Evolutionary conservation across 2,329 filamentous ascomycete genomes (phyloP).

Genomic region (Fusarium compactum): DNA sequence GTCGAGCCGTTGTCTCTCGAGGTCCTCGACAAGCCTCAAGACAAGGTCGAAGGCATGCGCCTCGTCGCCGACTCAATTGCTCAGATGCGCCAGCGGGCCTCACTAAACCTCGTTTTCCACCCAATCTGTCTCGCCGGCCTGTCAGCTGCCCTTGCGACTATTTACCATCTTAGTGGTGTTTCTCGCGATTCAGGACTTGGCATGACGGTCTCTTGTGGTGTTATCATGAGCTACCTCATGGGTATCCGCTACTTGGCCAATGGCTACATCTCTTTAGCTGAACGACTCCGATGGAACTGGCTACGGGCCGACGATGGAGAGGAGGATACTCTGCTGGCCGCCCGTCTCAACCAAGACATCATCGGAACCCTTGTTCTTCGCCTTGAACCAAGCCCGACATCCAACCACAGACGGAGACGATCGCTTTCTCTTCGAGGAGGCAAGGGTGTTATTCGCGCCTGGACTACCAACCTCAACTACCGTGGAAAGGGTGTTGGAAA

Average conservation of each 20-base stretch:
- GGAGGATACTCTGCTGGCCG: conserved; percentile 72
- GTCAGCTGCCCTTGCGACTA: conserved; percentile 56
- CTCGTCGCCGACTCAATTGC: conserved; percentile 85
- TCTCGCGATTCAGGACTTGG: conserved; percentile 65
- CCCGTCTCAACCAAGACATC: conserved; percentile 74
- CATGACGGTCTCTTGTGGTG: conserved; percentile 68
- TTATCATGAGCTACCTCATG: conserved; percentile 73
- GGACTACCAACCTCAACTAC: conserved; percentile 80
- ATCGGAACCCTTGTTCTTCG: conserved; percentile 79
- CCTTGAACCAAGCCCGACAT: conserved; percentile 62
- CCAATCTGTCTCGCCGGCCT: conserved; percentile 65
- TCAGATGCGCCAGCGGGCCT: conserved; percentile 80
- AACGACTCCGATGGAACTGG: conserved; percentile 72
- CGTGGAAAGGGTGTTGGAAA: conserved; percentile 78
- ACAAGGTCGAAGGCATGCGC: conserved; percentile 75
- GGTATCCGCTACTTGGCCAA: conserved; percentile 70
- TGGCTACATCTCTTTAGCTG: conserved; percentile 73
- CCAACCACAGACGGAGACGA: conserved; percentile 52
- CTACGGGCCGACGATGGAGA: conserved; percentile 59
- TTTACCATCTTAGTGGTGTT: conserved; percentile 62
- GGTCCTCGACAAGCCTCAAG: conserved; percentile 63
- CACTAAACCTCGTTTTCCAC: conserved; percentile 72
- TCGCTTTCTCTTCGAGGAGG: conserved; percentile 65
- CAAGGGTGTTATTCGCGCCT: conserved; percentile 80
- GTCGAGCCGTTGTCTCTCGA: conserved; percentile 75